phyloP scores from a whole-genome alignment of 2,329 filamentous ascomycete species.

The Fusarium irregulare region DNA sequence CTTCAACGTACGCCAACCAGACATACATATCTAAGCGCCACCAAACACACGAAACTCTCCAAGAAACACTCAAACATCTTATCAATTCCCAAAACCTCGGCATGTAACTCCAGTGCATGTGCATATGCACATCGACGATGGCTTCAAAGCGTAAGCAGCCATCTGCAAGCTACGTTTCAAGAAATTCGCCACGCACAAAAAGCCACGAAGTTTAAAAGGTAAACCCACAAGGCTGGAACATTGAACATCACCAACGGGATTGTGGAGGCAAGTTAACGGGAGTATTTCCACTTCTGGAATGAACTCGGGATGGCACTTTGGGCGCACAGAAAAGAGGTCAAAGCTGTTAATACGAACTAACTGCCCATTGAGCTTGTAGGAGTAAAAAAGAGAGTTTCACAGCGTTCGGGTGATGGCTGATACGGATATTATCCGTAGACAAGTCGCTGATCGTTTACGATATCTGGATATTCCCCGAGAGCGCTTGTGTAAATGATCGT shows the following conservation, averaged over 20 bases:
- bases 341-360: background rate
- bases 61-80: background rate
- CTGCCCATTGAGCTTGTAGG: too few relatives aligned
- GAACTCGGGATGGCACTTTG: constrained; percentile 33
- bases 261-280: constrained; percentile 35
- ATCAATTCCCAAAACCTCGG: background rate
- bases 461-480: constrained; percentile 24
- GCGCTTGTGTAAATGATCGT: constrained; percentile 28
- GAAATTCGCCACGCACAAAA: background rate
- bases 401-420: constrained; percentile 34
- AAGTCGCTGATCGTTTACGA: constrained; percentile 28
- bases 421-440: constrained; percentile 19
- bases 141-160: background rate
- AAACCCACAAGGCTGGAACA: constrained; percentile 34
- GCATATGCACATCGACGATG: constrained; percentile 2
- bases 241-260: background rate
- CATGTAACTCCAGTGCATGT: background rate
- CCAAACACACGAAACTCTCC: background rate
- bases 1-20: background rate
- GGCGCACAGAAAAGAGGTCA: background rate
- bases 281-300: constrained; percentile 27
- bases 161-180: constrained; percentile 1
- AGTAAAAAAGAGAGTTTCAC: constrained; percentile 19
- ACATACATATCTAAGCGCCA: background rate
- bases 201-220: background rate